Evolutionary conservation across 2,329 filamentous ascomycete genomes (phyloP), one percentile per base, ranked within the genome.

Genomic region (Arthrobotrys megalospora): DNA sequence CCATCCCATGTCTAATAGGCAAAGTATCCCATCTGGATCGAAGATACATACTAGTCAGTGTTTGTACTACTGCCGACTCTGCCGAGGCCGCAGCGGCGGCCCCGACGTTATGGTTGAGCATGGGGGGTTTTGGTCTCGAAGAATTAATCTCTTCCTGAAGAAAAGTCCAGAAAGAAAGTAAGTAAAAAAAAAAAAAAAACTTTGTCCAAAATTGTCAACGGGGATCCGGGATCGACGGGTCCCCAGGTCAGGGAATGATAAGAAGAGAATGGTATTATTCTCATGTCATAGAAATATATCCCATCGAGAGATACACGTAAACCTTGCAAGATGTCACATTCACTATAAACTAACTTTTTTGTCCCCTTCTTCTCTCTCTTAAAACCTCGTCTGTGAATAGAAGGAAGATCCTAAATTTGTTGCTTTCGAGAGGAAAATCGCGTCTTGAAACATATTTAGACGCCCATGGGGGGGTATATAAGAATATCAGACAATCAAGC

Each of bases 211-310:
- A 55, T 53, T 28, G 64, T 53, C 55, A 67, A 52, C 64, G 47
- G 64, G 47, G 34, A 43, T 36, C 47, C 47, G 47, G 48, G 52
- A 67, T 67, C 64, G 64, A 67, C 53, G 28, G 41, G 53, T 52
- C 36, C 21, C 52, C 21, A 43, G 36, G 10, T 36, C 55, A 43
- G 55, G 55, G 55, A 60, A 60, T 60, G 58, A 70, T 65, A 67
- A 76, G 66, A 64, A 45, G 43, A 68, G 32, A 48, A 70, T 71
- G 28, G 41, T 77, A 71, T 77, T 77, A 71, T 71, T 71, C 58
- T 77, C 58, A 71, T 77, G 73, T 77, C 73, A 71, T 77, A 77
- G 73, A 77, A 77, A 77, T 53, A 47, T 62, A 32, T 2, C 5
- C 24, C 16, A 43, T 47, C 55, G 2, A 60, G 38, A 65, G 65